These are phyloP conservation scores for Creolimax fragrantissima DNA, from an alignment of 78 protist genomes.

Conservation along the genomic window DNA sequence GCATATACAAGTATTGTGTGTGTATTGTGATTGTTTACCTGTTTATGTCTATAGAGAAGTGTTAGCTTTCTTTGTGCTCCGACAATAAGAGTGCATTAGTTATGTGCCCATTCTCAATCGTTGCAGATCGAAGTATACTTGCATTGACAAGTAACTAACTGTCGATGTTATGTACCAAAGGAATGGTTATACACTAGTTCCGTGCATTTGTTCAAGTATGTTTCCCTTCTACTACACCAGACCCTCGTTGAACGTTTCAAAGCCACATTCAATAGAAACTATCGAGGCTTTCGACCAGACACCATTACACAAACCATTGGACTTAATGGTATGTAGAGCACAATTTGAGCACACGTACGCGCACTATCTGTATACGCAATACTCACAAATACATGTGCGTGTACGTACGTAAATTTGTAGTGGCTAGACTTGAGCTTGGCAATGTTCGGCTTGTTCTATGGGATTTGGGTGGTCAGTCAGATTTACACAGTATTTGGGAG, in stretches of 20 bases:
- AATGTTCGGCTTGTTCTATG: not conserved
- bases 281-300: not conserved
- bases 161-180: no score
- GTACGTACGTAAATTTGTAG: no score
- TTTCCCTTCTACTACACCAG: not conserved
- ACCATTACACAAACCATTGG: not conserved
- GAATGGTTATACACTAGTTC: not conserved
- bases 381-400: no score
- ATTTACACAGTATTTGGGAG: slow-evolving; percentile 16
- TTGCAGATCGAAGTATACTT: no score
- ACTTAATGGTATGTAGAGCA: not conserved
- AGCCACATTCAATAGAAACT: not conserved
- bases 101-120: not conserved
- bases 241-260: not conserved
- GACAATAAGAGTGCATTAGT: not conserved
- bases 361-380: no score
- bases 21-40: no score
- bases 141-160: no score
- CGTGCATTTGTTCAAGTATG: not conserved
- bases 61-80: not conserved
- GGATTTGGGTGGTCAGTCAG: slow-evolving; percentile 12
- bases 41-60: no score
- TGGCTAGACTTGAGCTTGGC: not conserved
- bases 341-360: no score
- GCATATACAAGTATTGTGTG: no score